phyloP scores from a whole-genome alignment of 1,139 yeast genomes.

The Taphrina flavorubra region DNA sequence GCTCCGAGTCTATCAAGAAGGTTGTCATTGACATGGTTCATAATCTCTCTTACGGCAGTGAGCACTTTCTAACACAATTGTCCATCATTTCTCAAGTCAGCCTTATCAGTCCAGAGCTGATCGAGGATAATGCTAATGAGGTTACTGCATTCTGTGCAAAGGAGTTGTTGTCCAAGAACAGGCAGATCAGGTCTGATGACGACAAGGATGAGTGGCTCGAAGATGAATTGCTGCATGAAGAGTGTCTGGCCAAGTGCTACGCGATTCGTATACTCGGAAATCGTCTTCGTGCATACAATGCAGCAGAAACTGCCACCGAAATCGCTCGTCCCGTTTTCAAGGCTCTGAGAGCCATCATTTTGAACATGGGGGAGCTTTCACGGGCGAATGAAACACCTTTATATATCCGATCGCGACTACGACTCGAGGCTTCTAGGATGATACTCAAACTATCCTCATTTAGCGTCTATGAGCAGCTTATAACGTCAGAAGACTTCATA shows the following conservation, averaged over 20 bases:
- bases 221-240: constrained; percentile 56
- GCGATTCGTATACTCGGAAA: constrained; percentile 69
- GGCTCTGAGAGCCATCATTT: constrained; percentile 67
- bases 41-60: constrained; percentile 39
- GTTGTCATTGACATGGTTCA: constrained; percentile 54
- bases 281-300: constrained; percentile 61
- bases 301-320: constrained; percentile 51
- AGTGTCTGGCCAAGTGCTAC: constrained; percentile 52
- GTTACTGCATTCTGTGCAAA: constrained; percentile 67
- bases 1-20: constrained; percentile 54
- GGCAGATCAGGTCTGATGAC: constrained; percentile 46
- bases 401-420: constrained; percentile 63
- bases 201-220: constrained; percentile 57
- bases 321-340: constrained; percentile 70
- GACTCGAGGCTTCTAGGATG: constrained; percentile 71
- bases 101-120: constrained; percentile 58
- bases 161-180: constrained; percentile 63
- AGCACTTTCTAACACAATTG: constrained; percentile 62
- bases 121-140: constrained; percentile 64
- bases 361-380: constrained; percentile 81
- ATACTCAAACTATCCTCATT: constrained; percentile 68
- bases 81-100: constrained; percentile 69
- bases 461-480: constrained; percentile 60
- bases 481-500: constrained; percentile 61
- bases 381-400: constrained; percentile 67